Conservation (phyloP, 163 green algal genomes). For the Volvox carteri region DNA sequence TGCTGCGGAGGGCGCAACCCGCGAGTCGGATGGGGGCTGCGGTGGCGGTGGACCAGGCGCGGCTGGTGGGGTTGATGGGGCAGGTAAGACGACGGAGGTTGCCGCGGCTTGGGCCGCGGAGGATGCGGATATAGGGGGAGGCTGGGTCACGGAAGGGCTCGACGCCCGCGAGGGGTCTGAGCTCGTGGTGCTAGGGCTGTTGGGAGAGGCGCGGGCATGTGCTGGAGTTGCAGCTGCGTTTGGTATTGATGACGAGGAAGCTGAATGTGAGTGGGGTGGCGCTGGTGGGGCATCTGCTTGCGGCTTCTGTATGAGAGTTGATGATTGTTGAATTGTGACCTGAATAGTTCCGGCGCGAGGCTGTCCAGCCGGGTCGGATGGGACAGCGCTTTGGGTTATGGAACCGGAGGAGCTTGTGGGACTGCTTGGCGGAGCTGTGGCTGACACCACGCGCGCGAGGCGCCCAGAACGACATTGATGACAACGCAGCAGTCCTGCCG, state of each 20-base stretch:
- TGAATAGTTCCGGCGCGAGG: neutral
- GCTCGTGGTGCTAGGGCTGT: neutral
- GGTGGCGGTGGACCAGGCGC: neutral
- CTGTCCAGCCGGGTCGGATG: neutral
- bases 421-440: constrained; percentile 14
- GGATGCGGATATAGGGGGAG: too few relatives aligned
- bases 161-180: neutral
- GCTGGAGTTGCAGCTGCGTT: neutral
- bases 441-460: constrained; percentile 6
- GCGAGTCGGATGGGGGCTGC: neutral
- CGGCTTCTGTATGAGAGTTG: neutral
- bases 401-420: neutral
- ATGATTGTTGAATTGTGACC: neutral
- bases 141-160: too few relatives aligned
- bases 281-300: neutral
- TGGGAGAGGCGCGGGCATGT: neutral
- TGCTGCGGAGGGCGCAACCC: neutral
- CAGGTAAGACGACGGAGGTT: neutral
- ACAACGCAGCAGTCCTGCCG: constrained; percentile 24
- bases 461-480: constrained; percentile 11
- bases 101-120: too few relatives aligned
- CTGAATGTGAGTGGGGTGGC: neutral
- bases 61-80: neutral
- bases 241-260: neutral
- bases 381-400: neutral